Conservation (phyloP, 192 early-diverging fungal genomes). For the Umbelopsis sp. region DNA sequence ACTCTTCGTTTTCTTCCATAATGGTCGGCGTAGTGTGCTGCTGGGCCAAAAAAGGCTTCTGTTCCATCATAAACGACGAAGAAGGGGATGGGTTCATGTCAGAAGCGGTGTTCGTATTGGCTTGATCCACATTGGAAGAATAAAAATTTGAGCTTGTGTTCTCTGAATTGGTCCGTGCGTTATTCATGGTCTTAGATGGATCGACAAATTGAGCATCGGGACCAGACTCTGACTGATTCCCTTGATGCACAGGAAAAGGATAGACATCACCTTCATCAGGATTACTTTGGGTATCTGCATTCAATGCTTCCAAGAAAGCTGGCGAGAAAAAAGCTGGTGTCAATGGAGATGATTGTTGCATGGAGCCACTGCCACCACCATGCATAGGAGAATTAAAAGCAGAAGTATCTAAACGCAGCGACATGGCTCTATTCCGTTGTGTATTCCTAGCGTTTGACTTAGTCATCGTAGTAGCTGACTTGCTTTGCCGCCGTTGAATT, state of each 20-base stretch:
- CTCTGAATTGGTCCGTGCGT: constrained; percentile 9
- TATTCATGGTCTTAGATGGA: constrained; percentile 14
- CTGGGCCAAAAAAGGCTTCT: constrained; percentile 2
- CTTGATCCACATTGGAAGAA: not conserved
- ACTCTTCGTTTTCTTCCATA: constrained; percentile 25
- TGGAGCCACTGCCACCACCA: not conserved
- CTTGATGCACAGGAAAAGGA: not conserved
- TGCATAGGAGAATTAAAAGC: not conserved
- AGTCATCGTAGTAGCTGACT: constrained; percentile 4
- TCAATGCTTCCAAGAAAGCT: constrained; percentile 67
- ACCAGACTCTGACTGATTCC: not conserved
- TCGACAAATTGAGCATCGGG: constrained; percentile 4
- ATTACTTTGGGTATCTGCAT: constrained; percentile 39
- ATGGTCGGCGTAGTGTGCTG: constrained; percentile 22
- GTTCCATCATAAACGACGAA: constrained; percentile 10
- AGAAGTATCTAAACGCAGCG: not conserved
- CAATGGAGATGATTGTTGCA: constrained; percentile 12
- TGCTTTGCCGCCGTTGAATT: constrained; percentile 6
- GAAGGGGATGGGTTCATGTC: constrained; percentile 9
- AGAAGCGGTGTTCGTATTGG: not conserved
- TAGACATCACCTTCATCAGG: constrained; percentile 11
- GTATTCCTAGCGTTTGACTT: constrained; percentile 3
- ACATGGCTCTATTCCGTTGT: constrained; percentile 12
- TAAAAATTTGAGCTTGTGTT: constrained; percentile 8
- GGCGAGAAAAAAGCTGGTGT: constrained; percentile 76